A percentile compares a stretch with the other conserved stretches of the same genome.
Conservation (phyloP, 139 green algal species). For the Chlorella sorokiniana region DNA sequence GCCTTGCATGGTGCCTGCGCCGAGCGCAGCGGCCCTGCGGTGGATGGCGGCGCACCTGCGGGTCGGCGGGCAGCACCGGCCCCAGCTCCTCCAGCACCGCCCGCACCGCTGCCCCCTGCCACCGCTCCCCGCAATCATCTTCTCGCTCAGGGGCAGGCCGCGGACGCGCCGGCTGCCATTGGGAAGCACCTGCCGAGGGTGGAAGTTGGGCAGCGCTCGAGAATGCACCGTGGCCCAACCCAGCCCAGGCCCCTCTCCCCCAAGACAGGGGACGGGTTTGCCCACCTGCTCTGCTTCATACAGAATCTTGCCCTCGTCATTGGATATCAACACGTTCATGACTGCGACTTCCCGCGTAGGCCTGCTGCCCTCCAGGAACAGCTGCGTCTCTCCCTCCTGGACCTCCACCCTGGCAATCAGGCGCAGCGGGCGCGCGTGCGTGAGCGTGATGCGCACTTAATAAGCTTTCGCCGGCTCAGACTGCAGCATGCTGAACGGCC, state of each 20-base stretch:
- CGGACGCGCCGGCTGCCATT: conserved; percentile 11
- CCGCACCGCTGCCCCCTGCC: conserved; percentile 30
- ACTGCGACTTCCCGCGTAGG: conserved; percentile 14
- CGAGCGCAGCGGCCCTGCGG: background rate
- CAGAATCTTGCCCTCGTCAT: conserved; percentile 18
- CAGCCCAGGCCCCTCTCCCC: too few species aligned
- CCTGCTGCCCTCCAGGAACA: background rate
- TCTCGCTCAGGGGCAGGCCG: conserved; percentile 26
- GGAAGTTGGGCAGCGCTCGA: background rate
- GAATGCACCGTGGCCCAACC: too few species aligned
- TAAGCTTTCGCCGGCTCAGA: too few species aligned
- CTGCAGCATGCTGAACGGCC: too few species aligned
- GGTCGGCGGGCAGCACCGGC: conserved; percentile 10
- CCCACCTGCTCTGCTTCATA: conserved; percentile 24
- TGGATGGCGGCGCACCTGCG: background rate
- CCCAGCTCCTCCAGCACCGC: conserved; percentile 28
- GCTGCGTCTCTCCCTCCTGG: conserved; percentile 24
- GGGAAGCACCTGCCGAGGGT: conserved; percentile 17
- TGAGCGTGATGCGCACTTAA: background rate
- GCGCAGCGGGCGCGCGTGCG: background rate
- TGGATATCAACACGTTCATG: conserved; percentile 18
- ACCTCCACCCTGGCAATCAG: conserved; percentile 17
- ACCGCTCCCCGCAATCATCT: conserved; percentile 30
- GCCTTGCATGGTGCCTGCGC: background rate
- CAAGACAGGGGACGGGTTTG: too few species aligned